Conservation (phyloP, 768 basidiomycete species). For the Crepidotus variabilis region DNA sequence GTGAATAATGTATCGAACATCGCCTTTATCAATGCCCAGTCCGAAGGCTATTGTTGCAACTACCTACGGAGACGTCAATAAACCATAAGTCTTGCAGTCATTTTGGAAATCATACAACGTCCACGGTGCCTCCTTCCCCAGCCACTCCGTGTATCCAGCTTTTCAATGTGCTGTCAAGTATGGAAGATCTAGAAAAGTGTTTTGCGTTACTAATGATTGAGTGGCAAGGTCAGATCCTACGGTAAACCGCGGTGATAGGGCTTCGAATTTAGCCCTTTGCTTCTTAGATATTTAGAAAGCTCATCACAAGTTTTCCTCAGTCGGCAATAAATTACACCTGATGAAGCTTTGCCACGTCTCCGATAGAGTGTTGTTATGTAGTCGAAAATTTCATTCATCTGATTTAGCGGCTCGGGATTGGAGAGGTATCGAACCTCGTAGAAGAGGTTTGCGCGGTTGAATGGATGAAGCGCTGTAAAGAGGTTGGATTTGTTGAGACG, state of each 20-base stretch:
- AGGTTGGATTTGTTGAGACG: slow-evolving; percentile 54
- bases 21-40: slow-evolving; percentile 81
- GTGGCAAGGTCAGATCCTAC: slow-evolving; percentile 26
- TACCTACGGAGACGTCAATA: slow-evolving; percentile 37
- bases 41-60: slow-evolving; percentile 84
- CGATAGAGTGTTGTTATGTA: slow-evolving; percentile 64
- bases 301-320: slow-evolving; percentile 62
- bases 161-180: slow-evolving; percentile 58
- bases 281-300: slow-evolving; percentile 57
- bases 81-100: background rate
- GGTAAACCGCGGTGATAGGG: slow-evolving; percentile 75
- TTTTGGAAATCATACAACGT: slow-evolving; percentile 46
- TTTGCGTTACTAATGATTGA: background rate
- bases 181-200: slow-evolving; percentile 31
- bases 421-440: slow-evolving; percentile 75
- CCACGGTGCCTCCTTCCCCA: slow-evolving; percentile 47
- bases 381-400: slow-evolving; percentile 63
- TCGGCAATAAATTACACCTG: slow-evolving; percentile 81
- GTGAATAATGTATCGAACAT: slow-evolving; percentile 81
- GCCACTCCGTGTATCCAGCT: slow-evolving; percentile 51
- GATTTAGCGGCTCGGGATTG: slow-evolving; percentile 42
- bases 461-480: slow-evolving; percentile 68
- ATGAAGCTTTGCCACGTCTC: slow-evolving; percentile 54
- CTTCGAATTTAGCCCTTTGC: slow-evolving; percentile 60
- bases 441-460: slow-evolving; percentile 76